These are phyloP conservation scores for Heliamphora pulchella DNA, from an alignment of 179 eudicot species.

Conservation along the genomic window DNA sequence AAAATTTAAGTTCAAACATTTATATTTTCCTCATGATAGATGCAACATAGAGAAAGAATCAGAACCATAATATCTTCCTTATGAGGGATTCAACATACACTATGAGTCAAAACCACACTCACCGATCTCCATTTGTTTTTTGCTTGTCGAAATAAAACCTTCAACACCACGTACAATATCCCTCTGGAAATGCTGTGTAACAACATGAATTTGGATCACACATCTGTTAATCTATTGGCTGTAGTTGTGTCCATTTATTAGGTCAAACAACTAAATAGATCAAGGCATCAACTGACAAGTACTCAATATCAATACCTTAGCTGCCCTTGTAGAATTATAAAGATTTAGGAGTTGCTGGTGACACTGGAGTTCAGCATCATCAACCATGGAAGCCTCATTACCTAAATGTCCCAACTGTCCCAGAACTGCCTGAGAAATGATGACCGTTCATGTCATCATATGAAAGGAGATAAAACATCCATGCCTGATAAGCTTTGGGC, in stretches of 20 bases:
- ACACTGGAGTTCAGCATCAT: slow-evolving; percentile 50
- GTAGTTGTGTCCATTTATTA: slow-evolving; percentile 13
- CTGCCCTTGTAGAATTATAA: slow-evolving; percentile 56
- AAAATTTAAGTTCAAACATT: slow-evolving; percentile 15
- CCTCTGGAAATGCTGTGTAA: slow-evolving; percentile 69
- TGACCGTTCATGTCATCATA: background rate
- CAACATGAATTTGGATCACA: slow-evolving; percentile 18
- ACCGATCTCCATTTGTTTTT: slow-evolving; percentile 80
- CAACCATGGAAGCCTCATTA: slow-evolving; percentile 36
- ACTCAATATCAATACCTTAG: slow-evolving; percentile 44
- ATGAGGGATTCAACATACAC: slow-evolving; percentile 1
- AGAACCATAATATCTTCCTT: slow-evolving; percentile 18
- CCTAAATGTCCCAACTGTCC: slow-evolving; percentile 59
- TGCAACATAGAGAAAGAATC: slow-evolving; percentile 8
- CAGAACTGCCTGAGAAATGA: slow-evolving; percentile 41
- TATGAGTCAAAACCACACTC: background rate
- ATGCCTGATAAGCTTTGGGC: background rate
- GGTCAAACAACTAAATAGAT: slow-evolving; percentile 14
- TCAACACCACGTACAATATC: slow-evolving; percentile 62
- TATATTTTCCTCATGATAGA: slow-evolving; percentile 14
- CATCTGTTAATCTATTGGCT: slow-evolving; percentile 16
- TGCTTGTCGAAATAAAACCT: slow-evolving; percentile 52
- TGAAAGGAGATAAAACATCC: background rate
- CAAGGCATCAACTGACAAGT: background rate
- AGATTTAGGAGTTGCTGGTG: slow-evolving; percentile 49